Evolutionary conservation across 495 filamentous ascomycete genomes (phyloP), one percentile per base, ranked within the genome.

Genomic region (Xanthoparmelia taractica): DNA sequence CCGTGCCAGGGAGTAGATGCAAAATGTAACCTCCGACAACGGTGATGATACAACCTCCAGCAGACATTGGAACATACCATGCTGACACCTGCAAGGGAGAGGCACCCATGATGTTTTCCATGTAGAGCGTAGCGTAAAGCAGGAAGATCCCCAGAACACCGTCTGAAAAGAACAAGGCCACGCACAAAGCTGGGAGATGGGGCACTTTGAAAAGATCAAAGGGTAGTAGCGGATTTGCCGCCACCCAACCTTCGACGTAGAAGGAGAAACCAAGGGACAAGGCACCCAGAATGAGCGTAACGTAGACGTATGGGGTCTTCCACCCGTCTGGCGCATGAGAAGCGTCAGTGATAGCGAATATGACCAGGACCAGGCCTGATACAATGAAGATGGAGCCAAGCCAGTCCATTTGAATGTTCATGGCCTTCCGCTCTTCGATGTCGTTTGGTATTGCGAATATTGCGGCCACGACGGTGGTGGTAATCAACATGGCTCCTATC

Each of bases 191-290:
- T 15, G 78, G 83, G 81, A 95, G 90, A 65, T 84, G 85, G 67
- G 85, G 86, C 5, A 91, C 82, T 41, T 76, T 72, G 75, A 94
- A 95, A 23, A 96, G 73, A 61, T 90, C 87, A 4, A 80, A 78
- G 0, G 91, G 91, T 0, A 96, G 75, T 8, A 96, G 74, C 4
- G 91, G 91, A 57, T 87, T 81, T 18, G 78, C 69, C 7, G 88
- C 86, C 0, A 90, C 82, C 84, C 87, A 90, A 0, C 87, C 85
- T 74, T 96, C 89, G 37, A 93, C 74, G 64, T 92, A 96, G 37
- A 85, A 77, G 20, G 87, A 80, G 0, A 72, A 73, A 1, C 73
- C 72, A 1, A 93, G 75, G 18, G 72, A n/a, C 8, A 88, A 25
- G 3, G 77, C 67, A 10, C 90, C 88, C 4, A 85, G 41, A 34